phyloP scores from a whole-genome alignment of 805 yeast species.

The Cyberlindnera americana region DNA sequence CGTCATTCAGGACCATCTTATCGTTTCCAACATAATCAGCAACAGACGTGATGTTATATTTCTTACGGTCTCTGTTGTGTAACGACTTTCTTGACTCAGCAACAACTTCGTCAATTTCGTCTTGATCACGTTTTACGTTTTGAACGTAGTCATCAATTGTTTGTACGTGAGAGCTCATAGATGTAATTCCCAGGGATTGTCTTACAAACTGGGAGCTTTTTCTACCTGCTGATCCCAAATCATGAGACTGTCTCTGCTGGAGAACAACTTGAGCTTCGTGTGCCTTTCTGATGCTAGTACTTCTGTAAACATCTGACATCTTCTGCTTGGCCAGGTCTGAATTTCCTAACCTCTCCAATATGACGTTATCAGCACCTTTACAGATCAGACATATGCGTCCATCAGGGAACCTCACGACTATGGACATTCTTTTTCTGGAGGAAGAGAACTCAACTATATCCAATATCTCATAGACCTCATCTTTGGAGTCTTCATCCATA shows the following conservation, averaged over 20 bases:
- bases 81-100: constrained; percentile 52
- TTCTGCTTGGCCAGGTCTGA: constrained; percentile 58
- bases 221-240: constrained; percentile 31
- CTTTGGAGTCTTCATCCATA: constrained; percentile 56
- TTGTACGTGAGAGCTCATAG: constrained; percentile 26
- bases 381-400: constrained; percentile 72
- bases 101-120: constrained; percentile 52
- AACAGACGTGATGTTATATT: constrained; percentile 36
- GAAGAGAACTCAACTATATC: constrained; percentile 86
- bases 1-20: constrained; percentile 62
- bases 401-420: constrained; percentile 75
- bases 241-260: constrained; percentile 49
- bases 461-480: constrained; percentile 69
- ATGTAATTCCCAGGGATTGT: constrained; percentile 27
- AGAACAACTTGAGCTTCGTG: constrained; percentile 75
- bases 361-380: constrained; percentile 94
- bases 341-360: constrained; percentile 67
- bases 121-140: constrained; percentile 41
- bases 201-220: constrained; percentile 32
- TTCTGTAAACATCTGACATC: constrained; percentile 56
- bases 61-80: constrained; percentile 54
- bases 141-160: constrained; percentile 51
- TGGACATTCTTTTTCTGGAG: constrained; percentile 89
- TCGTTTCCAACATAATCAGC: constrained; percentile 48
- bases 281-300: constrained; percentile 59